A percentile compares a stretch with the other conserved stretches of the same genome.
These are phyloP conservation scores for Aureobasidium subglaciale DNA, from an alignment of 2,329 filamentous ascomycete species.

Conservation along the genomic window DNA sequence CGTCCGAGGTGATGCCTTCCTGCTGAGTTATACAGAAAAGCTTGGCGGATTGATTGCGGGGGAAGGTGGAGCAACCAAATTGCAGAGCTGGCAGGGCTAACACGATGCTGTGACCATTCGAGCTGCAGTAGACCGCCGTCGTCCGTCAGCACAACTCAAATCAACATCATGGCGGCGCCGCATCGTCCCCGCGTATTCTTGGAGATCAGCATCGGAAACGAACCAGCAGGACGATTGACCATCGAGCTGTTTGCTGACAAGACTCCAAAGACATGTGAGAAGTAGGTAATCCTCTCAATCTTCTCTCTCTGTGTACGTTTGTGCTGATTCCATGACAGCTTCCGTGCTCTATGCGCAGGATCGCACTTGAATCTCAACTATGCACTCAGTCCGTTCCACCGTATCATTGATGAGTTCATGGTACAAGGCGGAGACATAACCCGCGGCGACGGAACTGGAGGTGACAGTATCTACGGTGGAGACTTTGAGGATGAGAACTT, in stretches of 20 bases:
- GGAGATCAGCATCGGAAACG: conserved; percentile 34
- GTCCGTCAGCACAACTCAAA: background rate
- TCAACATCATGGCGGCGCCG: background rate
- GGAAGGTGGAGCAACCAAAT: background rate
- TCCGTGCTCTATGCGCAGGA: conserved; percentile 38
- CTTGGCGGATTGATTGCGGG: background rate
- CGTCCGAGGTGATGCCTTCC: background rate
- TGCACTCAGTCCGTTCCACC: conserved; percentile 33
- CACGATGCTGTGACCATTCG: background rate
- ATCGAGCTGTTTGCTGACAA: conserved; percentile 42
- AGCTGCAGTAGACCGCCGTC: background rate
- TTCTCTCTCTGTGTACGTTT: background rate
- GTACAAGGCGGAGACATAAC: conserved; percentile 38
- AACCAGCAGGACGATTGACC: conserved; percentile 36
- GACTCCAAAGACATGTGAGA: conserved; percentile 40
- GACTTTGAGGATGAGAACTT: conserved; percentile 38
- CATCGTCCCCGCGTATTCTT: conserved; percentile 35
- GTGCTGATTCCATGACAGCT: conserved; percentile 28
- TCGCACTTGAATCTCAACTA: conserved; percentile 33
- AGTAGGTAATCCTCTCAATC: conserved; percentile 34
- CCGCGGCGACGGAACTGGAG: conserved; percentile 35
- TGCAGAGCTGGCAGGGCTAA: background rate
- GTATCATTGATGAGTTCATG: conserved; percentile 40
- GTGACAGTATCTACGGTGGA: conserved; percentile 33
- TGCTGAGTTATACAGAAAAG: background rate